phyloP scores from a whole-genome alignment of 2,329 filamentous ascomycete species.

The Penicillium brasilianum region DNA sequence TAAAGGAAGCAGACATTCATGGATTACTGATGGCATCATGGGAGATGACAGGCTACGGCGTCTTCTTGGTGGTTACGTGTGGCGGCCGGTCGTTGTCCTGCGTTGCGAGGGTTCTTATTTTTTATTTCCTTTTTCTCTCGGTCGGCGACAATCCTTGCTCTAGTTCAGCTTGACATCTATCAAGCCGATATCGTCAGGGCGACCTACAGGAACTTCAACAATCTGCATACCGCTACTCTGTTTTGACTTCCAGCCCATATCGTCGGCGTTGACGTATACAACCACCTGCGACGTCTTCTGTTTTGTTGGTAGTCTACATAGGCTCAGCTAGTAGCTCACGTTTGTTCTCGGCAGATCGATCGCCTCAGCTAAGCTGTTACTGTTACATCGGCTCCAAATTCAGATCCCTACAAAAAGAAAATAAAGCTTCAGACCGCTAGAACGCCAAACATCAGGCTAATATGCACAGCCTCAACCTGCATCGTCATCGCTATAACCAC shows the following conservation, averaged over 20 bases:
- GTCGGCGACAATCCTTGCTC: conserved; percentile 4
- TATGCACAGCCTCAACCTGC: not conserved
- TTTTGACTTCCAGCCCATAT: not conserved
- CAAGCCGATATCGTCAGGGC: not conserved
- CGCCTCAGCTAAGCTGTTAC: not conserved
- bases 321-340: not conserved
- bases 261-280: not conserved
- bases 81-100: not conserved
- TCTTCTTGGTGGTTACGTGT: not conserved
- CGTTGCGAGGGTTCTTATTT: too few species aligned
- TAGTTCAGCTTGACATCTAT: not conserved
- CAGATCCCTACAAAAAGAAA: not conserved
- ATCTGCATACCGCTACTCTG: not conserved
- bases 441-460: not conserved
- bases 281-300: not conserved
- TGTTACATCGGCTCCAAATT: not conserved
- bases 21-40: not conserved
- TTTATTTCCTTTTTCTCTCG: not conserved
- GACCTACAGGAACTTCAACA: not conserved
- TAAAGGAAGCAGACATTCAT: not conserved
- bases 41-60: not conserved
- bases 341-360: not conserved
- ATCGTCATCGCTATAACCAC: not conserved
- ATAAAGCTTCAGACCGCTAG: not conserved
- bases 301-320: not conserved